Percentiles rank a stretch among this genome's conserved stretches.
Conservation (phyloP, 139 green algal genomes). For the Spirogloea muscicola region DNA sequence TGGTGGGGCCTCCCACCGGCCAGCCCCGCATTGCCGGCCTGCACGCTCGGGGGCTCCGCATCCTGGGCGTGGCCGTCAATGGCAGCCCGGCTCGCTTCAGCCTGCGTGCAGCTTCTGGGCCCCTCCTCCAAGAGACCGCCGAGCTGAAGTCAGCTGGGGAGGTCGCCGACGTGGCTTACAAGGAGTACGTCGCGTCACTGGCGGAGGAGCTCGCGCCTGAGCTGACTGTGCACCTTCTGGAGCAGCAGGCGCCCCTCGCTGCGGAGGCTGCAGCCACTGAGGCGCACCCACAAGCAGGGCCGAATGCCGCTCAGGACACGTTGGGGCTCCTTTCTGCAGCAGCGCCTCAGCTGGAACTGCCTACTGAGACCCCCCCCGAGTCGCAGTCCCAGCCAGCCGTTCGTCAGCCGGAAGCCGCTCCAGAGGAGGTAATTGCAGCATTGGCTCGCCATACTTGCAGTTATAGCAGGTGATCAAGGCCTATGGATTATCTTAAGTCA, state of each 20-base stretch:
- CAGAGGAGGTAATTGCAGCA: too few relatives aligned
- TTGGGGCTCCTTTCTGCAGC: too few relatives aligned
- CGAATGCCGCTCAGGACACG: too few relatives aligned
- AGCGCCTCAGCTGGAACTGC: too few relatives aligned
- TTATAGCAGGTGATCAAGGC: too few relatives aligned
- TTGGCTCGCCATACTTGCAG: too few relatives aligned
- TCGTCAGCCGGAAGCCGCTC: too few relatives aligned
- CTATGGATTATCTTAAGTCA: too few relatives aligned
- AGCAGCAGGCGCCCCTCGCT: neutral
- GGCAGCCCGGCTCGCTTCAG: neutral
- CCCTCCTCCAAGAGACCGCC: neutral
- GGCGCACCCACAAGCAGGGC: too few relatives aligned
- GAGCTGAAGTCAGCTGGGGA: too few relatives aligned
- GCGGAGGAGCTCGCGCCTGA: slow-evolving; percentile 15
- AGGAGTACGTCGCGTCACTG: slow-evolving; percentile 3
- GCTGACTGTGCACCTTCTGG: neutral
- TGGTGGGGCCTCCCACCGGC: neutral
- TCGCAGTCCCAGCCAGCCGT: too few relatives aligned
- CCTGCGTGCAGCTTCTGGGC: neutral
- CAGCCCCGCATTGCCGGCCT: neutral
- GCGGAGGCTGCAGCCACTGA: neutral
- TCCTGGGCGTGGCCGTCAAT: neutral
- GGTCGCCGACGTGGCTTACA: neutral
- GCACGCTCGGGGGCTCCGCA: neutral
- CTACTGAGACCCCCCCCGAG: too few relatives aligned